Evolutionary conservation across 305 asterid genomes (phyloP).

Genomic region (Solanum hybrid): DNA sequence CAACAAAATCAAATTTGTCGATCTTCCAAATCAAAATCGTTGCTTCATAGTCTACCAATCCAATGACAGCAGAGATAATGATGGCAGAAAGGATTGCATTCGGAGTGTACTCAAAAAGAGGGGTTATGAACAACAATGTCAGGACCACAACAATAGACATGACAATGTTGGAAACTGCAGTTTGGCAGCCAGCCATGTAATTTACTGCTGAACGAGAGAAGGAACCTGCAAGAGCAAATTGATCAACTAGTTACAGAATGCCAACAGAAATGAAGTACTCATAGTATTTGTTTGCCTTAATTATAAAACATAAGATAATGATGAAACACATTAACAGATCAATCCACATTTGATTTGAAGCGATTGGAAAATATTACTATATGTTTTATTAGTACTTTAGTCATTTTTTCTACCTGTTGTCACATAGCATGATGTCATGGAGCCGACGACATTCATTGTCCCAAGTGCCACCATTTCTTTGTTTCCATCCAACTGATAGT

Average conservation of each 20-base stretch:
- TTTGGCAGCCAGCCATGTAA: constrained; percentile 61
- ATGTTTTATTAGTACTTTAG: neutral
- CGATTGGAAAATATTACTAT: neutral
- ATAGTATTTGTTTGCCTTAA: neutral
- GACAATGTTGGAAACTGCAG: constrained; percentile 58
- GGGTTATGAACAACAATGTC: constrained; percentile 49
- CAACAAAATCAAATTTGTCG: constrained; percentile 58
- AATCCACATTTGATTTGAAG: neutral
- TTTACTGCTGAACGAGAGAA: constrained; percentile 69
- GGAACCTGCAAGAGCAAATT: constrained; percentile 33
- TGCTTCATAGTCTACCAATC: constrained; percentile 42
- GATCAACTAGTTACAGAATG: neutral
- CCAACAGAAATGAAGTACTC: neutral
- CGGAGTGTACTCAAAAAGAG: constrained; percentile 59
- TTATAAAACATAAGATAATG: neutral
- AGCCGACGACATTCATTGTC: constrained; percentile 58
- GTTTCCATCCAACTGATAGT: constrained; percentile 60
- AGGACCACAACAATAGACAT: constrained; percentile 52
- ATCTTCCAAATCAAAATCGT: constrained; percentile 53
- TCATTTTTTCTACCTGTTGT: constrained; percentile 39
- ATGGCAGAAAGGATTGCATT: constrained; percentile 59
- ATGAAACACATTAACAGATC: neutral
- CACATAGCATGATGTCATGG: constrained; percentile 68
- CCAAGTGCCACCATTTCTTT: constrained; percentile 71
- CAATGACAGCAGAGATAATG: constrained; percentile 59